Evolutionary conservation across 192 early-diverging fungal genomes (phyloP), one percentile per base, ranked within the genome.

Genomic region (Spizellomyces punctatus): DNA sequence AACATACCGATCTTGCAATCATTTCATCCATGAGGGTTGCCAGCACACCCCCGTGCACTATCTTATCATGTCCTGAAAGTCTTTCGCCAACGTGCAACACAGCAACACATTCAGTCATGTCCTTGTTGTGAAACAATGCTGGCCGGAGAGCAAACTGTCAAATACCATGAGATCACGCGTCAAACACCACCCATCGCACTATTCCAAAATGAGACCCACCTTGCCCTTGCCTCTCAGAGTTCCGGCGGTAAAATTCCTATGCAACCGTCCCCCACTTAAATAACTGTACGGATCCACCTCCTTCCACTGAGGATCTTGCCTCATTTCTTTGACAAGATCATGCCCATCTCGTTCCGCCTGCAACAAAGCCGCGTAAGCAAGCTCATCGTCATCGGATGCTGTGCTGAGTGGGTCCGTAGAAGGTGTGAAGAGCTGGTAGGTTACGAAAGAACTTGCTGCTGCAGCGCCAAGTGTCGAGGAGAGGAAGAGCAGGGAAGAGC

Each of bases 41-140:
- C 49, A 88, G 81, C 8, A 92, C 79, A 44, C 89, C 92, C 46
- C 93, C 93, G 68, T 95, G 93, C 49, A 89, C 81, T 61, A 95
- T 93, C 49, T 85, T 86, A 19, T 87, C 81, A 75, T 95, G 93
- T 8, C 93, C 92, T 43, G 89, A 93, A 19, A 93, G 73, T 0
- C 81, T 66, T 10, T 78, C 82, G 8, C 93, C 93, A 27, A 93
- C 62, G 74, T 95, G 92, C 16, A 87, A 43, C 4, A 93, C 74
- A 5, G 63, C 72, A 4, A 82, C 52, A 14, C 81, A 69, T 74
- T 87, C 81, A 8, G 67, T 74, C 56, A 76, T 67, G 47, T 85
- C 78, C 22, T 76, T 72, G 68, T 79, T 79, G 61, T 79, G 84
- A 67, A 88, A 90, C 0, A 89, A 65, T 1, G 82, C 72, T 4